Base-by-base conservation (phyloP, 1,139 yeast species). In the Meyerozyma smithsonii region DNA sequence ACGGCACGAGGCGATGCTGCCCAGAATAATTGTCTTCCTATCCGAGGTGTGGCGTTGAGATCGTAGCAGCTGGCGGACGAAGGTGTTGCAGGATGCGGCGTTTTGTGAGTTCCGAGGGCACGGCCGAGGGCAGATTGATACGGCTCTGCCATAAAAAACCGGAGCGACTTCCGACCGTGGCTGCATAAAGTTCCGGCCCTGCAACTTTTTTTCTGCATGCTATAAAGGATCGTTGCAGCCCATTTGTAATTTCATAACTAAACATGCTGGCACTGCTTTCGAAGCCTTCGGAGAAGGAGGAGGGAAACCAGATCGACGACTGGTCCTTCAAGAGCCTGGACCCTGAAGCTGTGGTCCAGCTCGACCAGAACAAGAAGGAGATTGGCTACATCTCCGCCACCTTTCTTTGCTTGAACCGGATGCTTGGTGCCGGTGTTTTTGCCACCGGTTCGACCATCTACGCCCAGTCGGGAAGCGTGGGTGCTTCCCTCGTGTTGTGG, bases 391-490 rank as follows among this genome's bases (percentile, higher is more conserved):
- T 77, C n/a, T 81, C 88, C 3, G 85, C 88, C 37, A 71, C 81
- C 20, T 81, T 81, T 53, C 66, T 86, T 40, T 81, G 84, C 58
- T 70, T 85, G 52, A 86, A 86, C 58, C 72, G 95, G 59, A 85
- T 85, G 81, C 72, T 87, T 49, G 96, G 96, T 48, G 86, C 95
- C 8, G 96, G 95, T 58, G 84, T 87, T 39, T 87, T 87, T 59
- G 81, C 92, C 32, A 84, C 90, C 4, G 88, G 94, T 4, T 79
- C 92, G n/a, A 79, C 87, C 15, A 84, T 87, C 45, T 84, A 73
- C 52, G 57, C 67, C 3, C 67, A 81, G 44, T 73, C 83, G 21
- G 94, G 95, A 4, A 81, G 90, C 14, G 86, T 86, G 11, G 95
- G 95, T 15, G 64, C 84, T 35, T 64, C 90, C 1, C 66, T 87